phyloP scores from a whole-genome alignment of 2,329 filamentous ascomycete species.

The Trichoderma sp. region DNA sequence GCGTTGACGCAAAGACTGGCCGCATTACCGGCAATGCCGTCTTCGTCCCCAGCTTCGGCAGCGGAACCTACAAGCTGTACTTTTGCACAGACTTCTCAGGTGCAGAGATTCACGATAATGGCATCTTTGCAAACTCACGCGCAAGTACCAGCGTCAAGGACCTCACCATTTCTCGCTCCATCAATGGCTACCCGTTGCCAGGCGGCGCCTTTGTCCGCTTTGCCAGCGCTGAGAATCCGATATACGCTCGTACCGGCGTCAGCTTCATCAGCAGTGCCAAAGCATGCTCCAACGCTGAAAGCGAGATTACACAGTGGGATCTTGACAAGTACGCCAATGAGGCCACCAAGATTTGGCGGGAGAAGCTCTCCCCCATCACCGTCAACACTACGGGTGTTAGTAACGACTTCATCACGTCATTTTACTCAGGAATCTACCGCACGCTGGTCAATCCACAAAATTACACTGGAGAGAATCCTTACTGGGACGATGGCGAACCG shows the following conservation, averaged over 20 bases:
- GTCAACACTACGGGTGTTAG: slow-evolving; percentile 56
- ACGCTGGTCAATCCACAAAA: slow-evolving; percentile 73
- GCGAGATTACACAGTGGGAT: slow-evolving; percentile 68
- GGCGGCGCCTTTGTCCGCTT: slow-evolving; percentile 68
- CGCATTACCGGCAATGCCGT: slow-evolving; percentile 63
- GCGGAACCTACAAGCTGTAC: slow-evolving; percentile 59
- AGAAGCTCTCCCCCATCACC: slow-evolving; percentile 61
- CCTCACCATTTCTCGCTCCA: slow-evolving; percentile 50
- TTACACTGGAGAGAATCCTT: slow-evolving; percentile 71
- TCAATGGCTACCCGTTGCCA: slow-evolving; percentile 57
- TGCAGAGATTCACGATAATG: slow-evolving; percentile 58
- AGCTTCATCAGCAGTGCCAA: slow-evolving; percentile 68
- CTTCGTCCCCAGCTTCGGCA: slow-evolving; percentile 67
- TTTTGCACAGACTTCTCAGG: slow-evolving; percentile 70
- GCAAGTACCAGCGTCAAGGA: slow-evolving; percentile 51
- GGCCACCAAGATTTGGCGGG: slow-evolving; percentile 60
- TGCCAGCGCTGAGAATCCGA: slow-evolving; percentile 48
- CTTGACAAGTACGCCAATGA: slow-evolving; percentile 56
- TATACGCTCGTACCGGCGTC: slow-evolving; percentile 67
- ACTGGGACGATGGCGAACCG: slow-evolving; percentile 66
- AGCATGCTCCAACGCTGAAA: slow-evolving; percentile 68
- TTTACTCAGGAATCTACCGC: slow-evolving; percentile 74
- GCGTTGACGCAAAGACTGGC: slow-evolving; percentile 57
- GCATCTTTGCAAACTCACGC: slow-evolving; percentile 61
- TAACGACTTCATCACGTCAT: slow-evolving; percentile 58